Evolutionary conservation across 2,329 filamentous ascomycete genomes (phyloP).

Genomic region (Aspergillus sp.): DNA sequence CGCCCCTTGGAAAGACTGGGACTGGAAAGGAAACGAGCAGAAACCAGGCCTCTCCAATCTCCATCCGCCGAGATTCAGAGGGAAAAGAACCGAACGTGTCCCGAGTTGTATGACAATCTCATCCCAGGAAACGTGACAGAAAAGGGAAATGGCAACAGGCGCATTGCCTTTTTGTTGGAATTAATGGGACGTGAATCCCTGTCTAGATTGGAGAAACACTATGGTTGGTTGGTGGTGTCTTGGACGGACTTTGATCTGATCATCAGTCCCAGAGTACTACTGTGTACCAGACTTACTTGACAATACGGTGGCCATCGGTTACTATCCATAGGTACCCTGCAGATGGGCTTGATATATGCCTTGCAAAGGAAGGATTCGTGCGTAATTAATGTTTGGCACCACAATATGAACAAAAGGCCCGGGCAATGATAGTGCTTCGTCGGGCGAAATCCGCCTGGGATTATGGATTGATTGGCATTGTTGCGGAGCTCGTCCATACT

Average conservation of each 20-base stretch:
- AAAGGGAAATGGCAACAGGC: not conserved
- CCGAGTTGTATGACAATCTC: not conserved
- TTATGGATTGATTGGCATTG: constrained; percentile 11
- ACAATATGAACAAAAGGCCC: not conserved
- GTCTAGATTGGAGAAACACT: not conserved
- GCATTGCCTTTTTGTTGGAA: too few species aligned
- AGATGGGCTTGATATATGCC: not conserved
- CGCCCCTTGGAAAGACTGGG: not conserved
- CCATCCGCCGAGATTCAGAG: not conserved
- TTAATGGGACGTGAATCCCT: not conserved
- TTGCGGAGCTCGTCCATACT: constrained; percentile 11
- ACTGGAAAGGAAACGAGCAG: not conserved
- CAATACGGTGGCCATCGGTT: not conserved
- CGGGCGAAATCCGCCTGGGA: constrained; percentile 11
- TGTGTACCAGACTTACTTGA: too few species aligned
- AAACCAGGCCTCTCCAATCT: too few species aligned
- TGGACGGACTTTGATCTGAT: not conserved
- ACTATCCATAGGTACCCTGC: not conserved
- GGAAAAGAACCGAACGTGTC: not conserved
- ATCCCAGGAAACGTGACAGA: not conserved
- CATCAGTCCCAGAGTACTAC: not conserved
- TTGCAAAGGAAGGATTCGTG: not conserved
- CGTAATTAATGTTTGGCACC: constrained; percentile 2
- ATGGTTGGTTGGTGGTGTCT: not conserved
- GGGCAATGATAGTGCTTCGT: constrained; percentile 6